Conservation (phyloP, 345 rosid species). For the Trapa incisa region DNA sequence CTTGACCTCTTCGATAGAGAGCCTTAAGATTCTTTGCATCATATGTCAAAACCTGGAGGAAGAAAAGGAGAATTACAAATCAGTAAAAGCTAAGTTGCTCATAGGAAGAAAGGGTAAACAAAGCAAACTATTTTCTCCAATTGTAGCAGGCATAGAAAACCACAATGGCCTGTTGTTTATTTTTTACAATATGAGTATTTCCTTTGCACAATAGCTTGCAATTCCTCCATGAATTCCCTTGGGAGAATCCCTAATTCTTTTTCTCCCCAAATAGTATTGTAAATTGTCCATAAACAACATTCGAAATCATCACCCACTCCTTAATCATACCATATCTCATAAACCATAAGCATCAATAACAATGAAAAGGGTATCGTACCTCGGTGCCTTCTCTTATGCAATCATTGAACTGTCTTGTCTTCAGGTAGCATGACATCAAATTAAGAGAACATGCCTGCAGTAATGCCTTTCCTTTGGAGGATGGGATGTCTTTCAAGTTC, state of each 20-base stretch:
- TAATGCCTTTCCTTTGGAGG: conserved; percentile 50
- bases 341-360: neutral
- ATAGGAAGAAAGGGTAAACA: neutral
- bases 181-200: too few species aligned
- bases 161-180: neutral
- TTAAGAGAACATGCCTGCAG: conserved; percentile 78
- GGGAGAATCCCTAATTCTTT: neutral
- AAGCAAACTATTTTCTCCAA: neutral
- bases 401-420: conserved; percentile 49
- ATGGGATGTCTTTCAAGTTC: conserved; percentile 54
- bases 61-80: neutral
- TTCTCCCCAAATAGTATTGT: neutral
- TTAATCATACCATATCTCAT: neutral
- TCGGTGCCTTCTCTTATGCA: conserved; percentile 83
- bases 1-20: conserved; percentile 94
- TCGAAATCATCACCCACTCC: neutral
- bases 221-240: neutral
- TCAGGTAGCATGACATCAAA: conserved; percentile 93
- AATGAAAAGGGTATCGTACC: conserved; percentile 28
- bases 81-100: neutral
- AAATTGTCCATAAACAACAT: neutral
- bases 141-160: neutral
- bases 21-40: conserved; percentile 85
- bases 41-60: conserved; percentile 57
- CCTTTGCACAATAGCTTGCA: neutral